Conservation (phyloP, 1,139 yeast species). For the Zygosaccharomyces pseudobailii region DNA sequence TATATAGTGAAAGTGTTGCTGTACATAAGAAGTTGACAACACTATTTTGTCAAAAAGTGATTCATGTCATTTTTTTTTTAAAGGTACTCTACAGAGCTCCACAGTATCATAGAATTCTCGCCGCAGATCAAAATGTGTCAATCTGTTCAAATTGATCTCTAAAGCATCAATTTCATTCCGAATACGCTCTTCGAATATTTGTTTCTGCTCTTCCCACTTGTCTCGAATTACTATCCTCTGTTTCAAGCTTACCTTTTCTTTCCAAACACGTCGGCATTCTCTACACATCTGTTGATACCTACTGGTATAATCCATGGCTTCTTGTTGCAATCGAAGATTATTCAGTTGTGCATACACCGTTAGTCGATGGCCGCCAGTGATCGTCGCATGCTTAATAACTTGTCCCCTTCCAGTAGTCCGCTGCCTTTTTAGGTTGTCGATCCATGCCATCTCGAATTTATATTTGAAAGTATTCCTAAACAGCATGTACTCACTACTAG, state of each 20-base stretch:
- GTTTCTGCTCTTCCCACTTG: constrained; percentile 13
- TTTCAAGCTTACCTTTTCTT: constrained; percentile 16
- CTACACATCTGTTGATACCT: constrained; percentile 25
- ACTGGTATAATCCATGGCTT: constrained; percentile 8
- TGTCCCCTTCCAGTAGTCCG: neutral
- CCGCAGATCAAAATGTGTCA: constrained; percentile 5
- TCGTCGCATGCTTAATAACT: neutral
- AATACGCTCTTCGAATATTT: constrained; percentile 13
- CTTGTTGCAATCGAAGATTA: neutral
- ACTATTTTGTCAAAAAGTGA: neutral
- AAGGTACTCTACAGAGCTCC: neutral
- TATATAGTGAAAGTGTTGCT: neutral
- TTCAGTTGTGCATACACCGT: neutral
- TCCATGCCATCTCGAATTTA: constrained; percentile 16
- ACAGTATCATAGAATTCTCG: neutral
- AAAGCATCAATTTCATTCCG: constrained; percentile 13
- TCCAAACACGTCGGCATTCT: constrained; percentile 24
- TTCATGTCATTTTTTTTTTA: neutral
- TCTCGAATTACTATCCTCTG: constrained; percentile 15
- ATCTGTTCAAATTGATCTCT: constrained; percentile 10
- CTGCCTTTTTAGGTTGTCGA: constrained; percentile 1
- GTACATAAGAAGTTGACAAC: neutral
- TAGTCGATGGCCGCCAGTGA: constrained; percentile 5
- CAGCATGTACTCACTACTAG: constrained; percentile 22
- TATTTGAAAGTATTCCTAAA: constrained; percentile 22